These are phyloP conservation scores for Penicillium cataractarum DNA, from an alignment of 495 filamentous ascomycete species.

Conservation along the genomic window DNA sequence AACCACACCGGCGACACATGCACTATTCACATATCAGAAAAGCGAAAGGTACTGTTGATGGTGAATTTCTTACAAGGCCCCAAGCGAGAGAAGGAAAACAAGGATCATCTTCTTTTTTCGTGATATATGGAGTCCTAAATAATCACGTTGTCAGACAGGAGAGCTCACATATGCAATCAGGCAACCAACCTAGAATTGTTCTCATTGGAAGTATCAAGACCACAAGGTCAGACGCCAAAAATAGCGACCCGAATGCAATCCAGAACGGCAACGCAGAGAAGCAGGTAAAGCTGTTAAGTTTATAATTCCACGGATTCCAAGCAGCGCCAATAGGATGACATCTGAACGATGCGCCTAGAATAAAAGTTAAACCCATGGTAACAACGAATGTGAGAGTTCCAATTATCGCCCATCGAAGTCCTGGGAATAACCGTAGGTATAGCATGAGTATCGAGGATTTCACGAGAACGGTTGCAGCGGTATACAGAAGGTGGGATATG, in stretches of 20 bases:
- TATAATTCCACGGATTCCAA: constrained; percentile 7
- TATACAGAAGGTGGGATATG: too few relatives aligned
- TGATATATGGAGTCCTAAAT: too few relatives aligned
- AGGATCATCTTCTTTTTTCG: constrained; percentile 11
- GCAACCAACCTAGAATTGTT: constrained; percentile 13
- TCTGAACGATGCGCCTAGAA: constrained; percentile 19
- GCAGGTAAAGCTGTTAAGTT: constrained; percentile 10
- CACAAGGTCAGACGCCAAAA: constrained; percentile 18
- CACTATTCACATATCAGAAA: constrained; percentile 3
- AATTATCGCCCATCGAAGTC: constrained; percentile 4
- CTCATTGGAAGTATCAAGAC: constrained; percentile 15
- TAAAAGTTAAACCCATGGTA: constrained; percentile 18
- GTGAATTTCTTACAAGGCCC: constrained; percentile 10
- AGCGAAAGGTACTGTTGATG: background rate
- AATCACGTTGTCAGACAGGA: too few relatives aligned
- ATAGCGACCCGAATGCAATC: constrained; percentile 10
- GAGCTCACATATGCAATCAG: too few relatives aligned
- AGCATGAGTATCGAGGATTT: constrained; percentile 20
- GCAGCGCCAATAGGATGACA: constrained; percentile 15
- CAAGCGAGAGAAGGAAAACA: constrained; percentile 11
- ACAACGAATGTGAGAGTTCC: constrained; percentile 17
- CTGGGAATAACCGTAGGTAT: constrained; percentile 21
- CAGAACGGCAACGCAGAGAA: constrained; percentile 18
- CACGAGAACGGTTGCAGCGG: too few relatives aligned
- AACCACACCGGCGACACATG: constrained; percentile 17